phyloP scores from a whole-genome alignment of 202 grass and related monocot species.

The Brachypodium distachyon region DNA sequence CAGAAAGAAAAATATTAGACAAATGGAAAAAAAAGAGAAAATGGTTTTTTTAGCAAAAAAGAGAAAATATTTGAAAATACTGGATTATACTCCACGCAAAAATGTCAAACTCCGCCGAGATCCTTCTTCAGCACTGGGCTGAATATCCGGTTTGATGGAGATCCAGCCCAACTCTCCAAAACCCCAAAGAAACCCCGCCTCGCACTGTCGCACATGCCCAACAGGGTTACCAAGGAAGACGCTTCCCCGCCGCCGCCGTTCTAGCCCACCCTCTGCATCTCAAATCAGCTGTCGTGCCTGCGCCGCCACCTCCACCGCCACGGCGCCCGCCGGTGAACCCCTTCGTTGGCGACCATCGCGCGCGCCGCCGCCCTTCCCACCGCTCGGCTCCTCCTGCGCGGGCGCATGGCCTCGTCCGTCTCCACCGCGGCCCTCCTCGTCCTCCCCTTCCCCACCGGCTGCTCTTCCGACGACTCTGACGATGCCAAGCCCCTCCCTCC shows the following conservation, averaged over 20 bases:
- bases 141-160: not conserved
- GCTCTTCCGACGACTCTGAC: conserved; percentile 20
- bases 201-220: not conserved
- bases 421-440: conserved; percentile 5
- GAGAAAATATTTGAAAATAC: no score
- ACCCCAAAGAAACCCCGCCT: not conserved
- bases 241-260: not conserved
- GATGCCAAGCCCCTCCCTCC: not conserved
- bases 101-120: no score
- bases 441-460: not conserved
- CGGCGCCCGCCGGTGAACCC: not conserved
- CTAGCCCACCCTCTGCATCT: not conserved
- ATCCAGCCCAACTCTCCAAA: not conserved
- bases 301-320: conserved; percentile 1
- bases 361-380: not conserved
- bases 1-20: no score
- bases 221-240: not conserved
- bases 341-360: conserved; percentile 22
- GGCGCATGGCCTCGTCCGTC: conserved; percentile 28
- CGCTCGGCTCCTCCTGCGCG: conserved; percentile 17
- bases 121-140: not conserved
- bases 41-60: no score
- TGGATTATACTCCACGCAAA: no score
- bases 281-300: not conserved
- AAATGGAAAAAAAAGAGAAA: no score